Evolutionary conservation across 1,284 basidiomycete species (phyloP).

Genomic region (Earliella scabrosa): DNA sequence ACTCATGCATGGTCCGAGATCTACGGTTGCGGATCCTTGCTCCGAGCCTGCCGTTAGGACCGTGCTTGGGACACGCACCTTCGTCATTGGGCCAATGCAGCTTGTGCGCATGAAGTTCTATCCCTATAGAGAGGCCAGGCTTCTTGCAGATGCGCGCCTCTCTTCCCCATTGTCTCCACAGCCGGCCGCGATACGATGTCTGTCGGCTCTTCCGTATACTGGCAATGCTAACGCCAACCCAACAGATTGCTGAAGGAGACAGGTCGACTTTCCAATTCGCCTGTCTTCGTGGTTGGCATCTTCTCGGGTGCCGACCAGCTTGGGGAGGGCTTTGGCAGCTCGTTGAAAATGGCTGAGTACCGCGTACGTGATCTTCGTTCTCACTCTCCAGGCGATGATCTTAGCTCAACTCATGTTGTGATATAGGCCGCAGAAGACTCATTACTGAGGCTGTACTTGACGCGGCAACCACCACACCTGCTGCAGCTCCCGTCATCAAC

Average conservation of each 20-base stretch:
- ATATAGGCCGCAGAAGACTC: conserved; percentile 84
- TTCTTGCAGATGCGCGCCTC: too few species aligned
- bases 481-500: conserved; percentile 74
- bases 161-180: too few species aligned
- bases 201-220: too few species aligned
- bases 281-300: conserved; percentile 93
- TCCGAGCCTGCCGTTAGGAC: not conserved
- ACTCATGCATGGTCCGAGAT: too few species aligned
- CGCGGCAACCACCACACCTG: conserved; percentile 67
- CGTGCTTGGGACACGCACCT: not conserved
- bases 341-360: conserved; percentile 94
- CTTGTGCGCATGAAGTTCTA: not conserved
- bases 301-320: conserved; percentile 90
- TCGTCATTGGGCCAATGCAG: not conserved
- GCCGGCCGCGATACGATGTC: too few species aligned
- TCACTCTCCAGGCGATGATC: conserved; percentile 1
- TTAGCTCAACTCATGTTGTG: conserved; percentile 4
- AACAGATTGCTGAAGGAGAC: conserved; percentile 88
- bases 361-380: conserved; percentile 55
- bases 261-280: conserved; percentile 86
- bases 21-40: not conserved
- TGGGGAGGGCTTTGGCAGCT: conserved; percentile 94
- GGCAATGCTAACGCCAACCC: not conserved
- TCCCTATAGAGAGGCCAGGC: too few species aligned
- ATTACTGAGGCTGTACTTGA: conserved; percentile 80